These are phyloP conservation scores for Alternaria sp. DNA, from an alignment of 2,329 filamentous ascomycete species.

Conservation along the genomic window DNA sequence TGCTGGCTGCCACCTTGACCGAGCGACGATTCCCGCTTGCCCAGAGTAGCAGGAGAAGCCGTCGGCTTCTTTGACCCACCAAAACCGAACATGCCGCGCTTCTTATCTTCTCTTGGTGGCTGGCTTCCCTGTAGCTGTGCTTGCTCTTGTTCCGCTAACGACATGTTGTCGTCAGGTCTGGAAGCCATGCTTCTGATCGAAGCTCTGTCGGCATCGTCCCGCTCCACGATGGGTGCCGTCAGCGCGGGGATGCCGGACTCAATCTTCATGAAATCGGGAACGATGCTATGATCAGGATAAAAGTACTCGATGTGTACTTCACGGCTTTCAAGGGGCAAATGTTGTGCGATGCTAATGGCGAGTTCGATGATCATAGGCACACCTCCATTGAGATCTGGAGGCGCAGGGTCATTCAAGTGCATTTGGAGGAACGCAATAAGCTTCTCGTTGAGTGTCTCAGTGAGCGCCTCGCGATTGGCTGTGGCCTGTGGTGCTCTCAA, in stretches of 20 bases:
- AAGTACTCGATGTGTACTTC: constrained; percentile 90
- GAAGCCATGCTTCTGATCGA: constrained; percentile 44
- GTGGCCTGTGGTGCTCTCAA: constrained; percentile 70
- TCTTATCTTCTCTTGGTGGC: constrained; percentile 41
- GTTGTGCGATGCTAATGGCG: constrained; percentile 81
- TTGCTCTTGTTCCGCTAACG: constrained; percentile 40
- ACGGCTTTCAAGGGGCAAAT: constrained; percentile 87
- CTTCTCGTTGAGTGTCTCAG: constrained; percentile 66
- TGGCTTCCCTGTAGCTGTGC: constrained; percentile 40
- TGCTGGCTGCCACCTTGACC: constrained; percentile 47
- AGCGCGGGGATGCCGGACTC: constrained; percentile 65
- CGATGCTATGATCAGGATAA: constrained; percentile 73
- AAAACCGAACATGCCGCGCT: constrained; percentile 53
- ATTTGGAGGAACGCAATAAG: constrained; percentile 74
- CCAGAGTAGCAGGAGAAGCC: constrained; percentile 36
- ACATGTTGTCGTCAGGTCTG: constrained; percentile 36
- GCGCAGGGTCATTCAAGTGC: constrained; percentile 77
- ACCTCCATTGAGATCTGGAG: constrained; percentile 82
- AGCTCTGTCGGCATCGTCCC: constrained; percentile 52
- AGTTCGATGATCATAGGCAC: constrained; percentile 93
- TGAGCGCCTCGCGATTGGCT: constrained; percentile 68
- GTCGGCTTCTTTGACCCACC: constrained; percentile 48
- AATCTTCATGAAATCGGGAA: constrained; percentile 80
- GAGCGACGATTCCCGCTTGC: constrained; percentile 49
- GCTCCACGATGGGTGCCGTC: constrained; percentile 49